Evolutionary conservation across 257 asterid species (phyloP).

Genomic region (Nicotiana obtusifolia): DNA sequence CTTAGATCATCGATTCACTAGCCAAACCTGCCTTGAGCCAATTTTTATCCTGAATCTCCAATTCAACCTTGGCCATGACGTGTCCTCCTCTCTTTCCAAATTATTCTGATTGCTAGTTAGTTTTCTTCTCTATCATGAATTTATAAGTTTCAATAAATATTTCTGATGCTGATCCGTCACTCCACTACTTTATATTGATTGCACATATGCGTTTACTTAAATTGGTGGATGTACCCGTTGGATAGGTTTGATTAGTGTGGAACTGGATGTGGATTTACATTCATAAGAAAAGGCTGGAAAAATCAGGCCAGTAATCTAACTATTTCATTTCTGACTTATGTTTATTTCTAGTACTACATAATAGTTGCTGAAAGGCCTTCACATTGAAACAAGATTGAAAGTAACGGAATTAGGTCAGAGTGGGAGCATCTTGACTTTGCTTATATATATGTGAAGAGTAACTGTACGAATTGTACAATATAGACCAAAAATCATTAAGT

Average conservation of each 20-base stretch:
- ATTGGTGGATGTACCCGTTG: not conserved
- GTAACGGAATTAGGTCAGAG: not conserved
- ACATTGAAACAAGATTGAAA: not conserved
- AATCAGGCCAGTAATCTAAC: not conserved
- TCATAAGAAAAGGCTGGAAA: not conserved
- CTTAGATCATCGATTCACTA: no score
- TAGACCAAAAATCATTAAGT: constrained; percentile 5
- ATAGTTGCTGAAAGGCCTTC: not conserved
- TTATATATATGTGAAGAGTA: not conserved
- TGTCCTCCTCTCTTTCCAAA: no score
- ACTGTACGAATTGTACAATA: constrained; percentile 13
- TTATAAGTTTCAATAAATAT: no score
- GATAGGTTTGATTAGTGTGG: not conserved
- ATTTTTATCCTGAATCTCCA: no score
- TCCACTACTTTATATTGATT: no score
- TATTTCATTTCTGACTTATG: not conserved
- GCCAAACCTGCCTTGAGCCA: no score
- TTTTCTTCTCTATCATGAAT: no score
- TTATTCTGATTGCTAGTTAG: no score
- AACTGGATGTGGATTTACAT: not conserved
- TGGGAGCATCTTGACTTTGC: constrained; percentile 3
- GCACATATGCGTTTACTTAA: not conserved
- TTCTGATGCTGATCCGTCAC: no score
- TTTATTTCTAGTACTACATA: not conserved
- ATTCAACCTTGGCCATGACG: no score